Evolutionary conservation across 768 basidiomycete species (phyloP).

Genomic region (Podaxis sp.): DNA sequence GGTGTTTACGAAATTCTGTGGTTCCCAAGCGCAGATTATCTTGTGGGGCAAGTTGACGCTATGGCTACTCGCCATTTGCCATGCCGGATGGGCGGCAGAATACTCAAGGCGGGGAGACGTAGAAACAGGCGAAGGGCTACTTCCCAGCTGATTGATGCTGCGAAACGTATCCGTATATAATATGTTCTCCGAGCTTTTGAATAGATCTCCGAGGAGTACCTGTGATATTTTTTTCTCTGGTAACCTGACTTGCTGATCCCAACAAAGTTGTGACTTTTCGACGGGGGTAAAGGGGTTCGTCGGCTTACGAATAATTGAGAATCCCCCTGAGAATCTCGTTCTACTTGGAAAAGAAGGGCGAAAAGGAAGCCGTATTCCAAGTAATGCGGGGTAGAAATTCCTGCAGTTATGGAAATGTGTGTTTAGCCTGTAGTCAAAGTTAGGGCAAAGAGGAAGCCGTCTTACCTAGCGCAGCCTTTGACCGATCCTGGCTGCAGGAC

Average conservation of each 20-base stretch:
- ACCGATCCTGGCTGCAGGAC: not conserved
- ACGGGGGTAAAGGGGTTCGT: constrained; percentile 1
- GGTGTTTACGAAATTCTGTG: not conserved
- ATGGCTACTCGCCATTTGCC: not conserved
- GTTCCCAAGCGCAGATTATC: not conserved
- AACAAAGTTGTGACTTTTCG: not conserved
- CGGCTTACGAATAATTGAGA: not conserved
- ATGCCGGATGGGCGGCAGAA: constrained; percentile 5
- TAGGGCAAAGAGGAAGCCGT: not conserved
- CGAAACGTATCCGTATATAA: constrained; percentile 3
- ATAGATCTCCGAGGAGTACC: constrained; percentile 12
- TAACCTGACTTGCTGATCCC: not conserved
- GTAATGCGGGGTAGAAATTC: constrained; percentile 5
- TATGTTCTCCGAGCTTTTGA: constrained; percentile 12
- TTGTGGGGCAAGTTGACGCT: not conserved
- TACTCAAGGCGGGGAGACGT: not conserved
- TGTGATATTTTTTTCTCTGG: not conserved
- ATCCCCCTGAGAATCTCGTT: not conserved
- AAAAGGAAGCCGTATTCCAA: not conserved
- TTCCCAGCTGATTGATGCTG: constrained; percentile 3
- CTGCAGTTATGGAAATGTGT: not conserved
- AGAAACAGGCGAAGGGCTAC: not conserved
- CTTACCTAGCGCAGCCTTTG: not conserved
- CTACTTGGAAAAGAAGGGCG: not conserved
- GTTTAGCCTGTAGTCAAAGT: not conserved